Evolutionary conservation across 2,329 filamentous ascomycete species (phyloP), one percentile per base, ranked within the genome.

Genomic region (Ambrosiella xylebori): DNA sequence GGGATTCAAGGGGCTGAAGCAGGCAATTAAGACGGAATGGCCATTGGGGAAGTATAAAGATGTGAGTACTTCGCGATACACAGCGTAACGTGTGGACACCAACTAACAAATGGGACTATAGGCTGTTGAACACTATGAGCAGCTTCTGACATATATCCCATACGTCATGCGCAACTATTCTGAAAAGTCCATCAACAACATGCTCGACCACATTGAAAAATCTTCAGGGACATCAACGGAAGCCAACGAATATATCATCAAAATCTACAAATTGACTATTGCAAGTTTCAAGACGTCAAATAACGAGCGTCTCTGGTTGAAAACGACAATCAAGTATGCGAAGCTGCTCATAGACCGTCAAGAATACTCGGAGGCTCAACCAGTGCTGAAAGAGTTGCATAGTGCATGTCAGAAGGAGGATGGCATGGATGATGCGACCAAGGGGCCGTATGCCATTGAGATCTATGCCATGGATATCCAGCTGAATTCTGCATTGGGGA

Each of bases 181-280:
- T 1, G 93, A 98, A 71, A 97, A 97, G 70, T 97, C 91, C 11
- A 95, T 98, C 74, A 97, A 97, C 73, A 97, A 96, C 70, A 95
- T 98, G 84, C 82, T 98, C 52, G 93, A 97, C 72, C 95, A 86
- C 68, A 93, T 98, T 63, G 91, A 97, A 70, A 97, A 96, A 72
- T 86, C 81, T n/a, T 77, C 81, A 11, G 78, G 84, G 27, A 83
- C 81, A 36, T 9, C 39, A n/a, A 71, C 81, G 44, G 84, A 84
- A 59, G 79, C 82, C 7, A 80, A 82, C 49, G 83, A 86, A 27
- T 85, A 85, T 65, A 94, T 97, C 82, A 91, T 96, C 69, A 80
- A 88, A 63, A 95, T 98, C 74, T 98, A 97, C 71, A 91, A 88
- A 1, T 75, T 93, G 64, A 98, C 93, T 1, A 81, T 98, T 13